phyloP scores from a whole-genome alignment of 352 stramenopile genomes.

The Phytophthora pseudosyringae region DNA sequence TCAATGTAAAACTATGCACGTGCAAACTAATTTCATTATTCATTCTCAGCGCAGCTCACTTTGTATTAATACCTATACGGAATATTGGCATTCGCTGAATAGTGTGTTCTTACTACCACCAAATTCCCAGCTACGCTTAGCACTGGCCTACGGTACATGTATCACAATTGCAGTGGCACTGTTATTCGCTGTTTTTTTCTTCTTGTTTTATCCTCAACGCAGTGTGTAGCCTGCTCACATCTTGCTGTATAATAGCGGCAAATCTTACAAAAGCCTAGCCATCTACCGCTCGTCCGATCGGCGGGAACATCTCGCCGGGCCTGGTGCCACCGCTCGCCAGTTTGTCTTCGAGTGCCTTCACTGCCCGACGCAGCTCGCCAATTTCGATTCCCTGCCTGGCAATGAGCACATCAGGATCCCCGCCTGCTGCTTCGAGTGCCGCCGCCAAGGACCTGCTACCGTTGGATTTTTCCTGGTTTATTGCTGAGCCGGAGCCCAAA shows the following conservation, averaged over 20 bases:
- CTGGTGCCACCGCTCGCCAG: conserved; percentile 33
- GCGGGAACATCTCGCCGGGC: conserved; percentile 37
- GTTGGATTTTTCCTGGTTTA: conserved; percentile 31
- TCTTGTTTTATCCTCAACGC: too few species aligned
- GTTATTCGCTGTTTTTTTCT: too few species aligned
- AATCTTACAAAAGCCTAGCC: conserved; percentile 19
- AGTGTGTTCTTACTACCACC: too few species aligned
- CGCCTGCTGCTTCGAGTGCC: conserved; percentile 31
- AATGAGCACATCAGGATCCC: conserved; percentile 64
- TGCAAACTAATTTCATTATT: too few species aligned
- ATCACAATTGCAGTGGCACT: too few species aligned
- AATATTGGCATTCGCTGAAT: too few species aligned
- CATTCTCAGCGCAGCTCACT: too few species aligned
- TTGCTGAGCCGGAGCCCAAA: conserved; percentile 20
- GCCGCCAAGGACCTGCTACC: conserved; percentile 25
- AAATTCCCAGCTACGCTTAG: too few species aligned
- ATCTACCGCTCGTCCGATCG: conserved; percentile 42
- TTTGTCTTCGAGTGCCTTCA: conserved; percentile 79
- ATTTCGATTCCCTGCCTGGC: conserved; percentile 69
- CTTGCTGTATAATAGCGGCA: background rate
- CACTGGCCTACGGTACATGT: too few species aligned
- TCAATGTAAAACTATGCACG: too few species aligned
- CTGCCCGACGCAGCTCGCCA: conserved; percentile 77
- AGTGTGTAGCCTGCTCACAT: background rate
- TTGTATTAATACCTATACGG: too few species aligned